Evolutionary conservation across 2,329 filamentous ascomycete genomes (phyloP).

Genomic region (Fusarium tricinctum): DNA sequence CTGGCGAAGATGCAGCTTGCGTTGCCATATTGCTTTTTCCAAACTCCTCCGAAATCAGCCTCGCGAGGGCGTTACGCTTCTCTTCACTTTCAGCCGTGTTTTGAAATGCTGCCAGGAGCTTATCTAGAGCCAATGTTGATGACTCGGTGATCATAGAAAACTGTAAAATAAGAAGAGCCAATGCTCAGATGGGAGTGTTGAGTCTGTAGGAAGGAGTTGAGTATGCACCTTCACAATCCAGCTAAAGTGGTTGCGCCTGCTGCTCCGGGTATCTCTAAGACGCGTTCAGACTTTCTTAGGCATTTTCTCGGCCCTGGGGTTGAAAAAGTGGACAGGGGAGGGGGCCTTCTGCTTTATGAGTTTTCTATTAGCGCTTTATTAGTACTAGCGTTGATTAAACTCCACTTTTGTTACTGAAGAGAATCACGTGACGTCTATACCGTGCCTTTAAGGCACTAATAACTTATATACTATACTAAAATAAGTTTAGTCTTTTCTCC

Average conservation of each 20-base stretch:
- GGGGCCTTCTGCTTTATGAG: conserved; percentile 21
- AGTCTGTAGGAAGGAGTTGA: not conserved
- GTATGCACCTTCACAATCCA: conserved; percentile 1
- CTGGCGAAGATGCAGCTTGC: conserved; percentile 14
- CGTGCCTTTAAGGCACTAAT: not conserved
- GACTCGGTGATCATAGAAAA: conserved; percentile 5
- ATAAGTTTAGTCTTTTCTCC: no score
- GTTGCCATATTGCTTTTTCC: conserved; percentile 20
- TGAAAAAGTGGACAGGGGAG: not conserved
- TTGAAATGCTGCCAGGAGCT: conserved; percentile 21
- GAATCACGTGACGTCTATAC: not conserved
- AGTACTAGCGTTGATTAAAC: conserved; percentile 7
- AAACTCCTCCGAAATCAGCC: conserved; percentile 11
- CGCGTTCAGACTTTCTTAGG: conserved; percentile 20
- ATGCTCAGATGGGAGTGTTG: not conserved
- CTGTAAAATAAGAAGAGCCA: not conserved
- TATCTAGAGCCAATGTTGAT: conserved; percentile 6
- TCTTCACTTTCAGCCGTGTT: conserved; percentile 8
- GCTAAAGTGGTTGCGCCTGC: conserved; percentile 12
- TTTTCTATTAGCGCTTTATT: conserved; percentile 20
- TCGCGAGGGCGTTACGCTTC: conserved; percentile 12
- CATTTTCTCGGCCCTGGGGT: not conserved
- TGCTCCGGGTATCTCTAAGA: conserved; percentile 6
- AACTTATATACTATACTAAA: not conserved
- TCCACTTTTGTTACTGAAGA: not conserved